Percentiles rank a stretch among this genome's conserved stretches.
Evolutionary conservation across 768 basidiomycete genomes (phyloP).

Genomic region (Rhizopogon vesiculosus): DNA sequence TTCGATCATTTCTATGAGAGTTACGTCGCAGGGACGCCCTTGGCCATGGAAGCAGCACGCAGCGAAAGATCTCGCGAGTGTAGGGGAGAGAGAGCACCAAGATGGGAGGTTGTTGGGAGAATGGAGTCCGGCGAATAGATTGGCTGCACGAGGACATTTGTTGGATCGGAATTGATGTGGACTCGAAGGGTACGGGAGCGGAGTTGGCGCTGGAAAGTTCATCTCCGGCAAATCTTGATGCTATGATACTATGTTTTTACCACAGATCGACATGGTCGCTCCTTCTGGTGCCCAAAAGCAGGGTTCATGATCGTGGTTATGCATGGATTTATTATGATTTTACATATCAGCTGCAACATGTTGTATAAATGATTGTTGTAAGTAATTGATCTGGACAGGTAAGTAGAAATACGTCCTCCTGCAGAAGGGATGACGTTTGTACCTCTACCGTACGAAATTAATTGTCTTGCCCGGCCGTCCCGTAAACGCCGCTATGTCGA

Average conservation of each 20-base stretch:
- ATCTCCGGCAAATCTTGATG: slow-evolving; percentile 40
- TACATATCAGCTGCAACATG: not conserved
- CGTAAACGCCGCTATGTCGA: too few species aligned
- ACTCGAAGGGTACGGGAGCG: slow-evolving; percentile 27
- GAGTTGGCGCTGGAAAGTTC: slow-evolving; percentile 40
- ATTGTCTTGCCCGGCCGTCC: too few species aligned
- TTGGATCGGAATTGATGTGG: slow-evolving; percentile 57
- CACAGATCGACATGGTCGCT: not conserved
- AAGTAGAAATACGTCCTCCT: too few species aligned
- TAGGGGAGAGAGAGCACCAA: slow-evolving; percentile 55
- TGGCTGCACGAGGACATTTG: slow-evolving; percentile 61
- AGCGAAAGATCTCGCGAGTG: slow-evolving; percentile 54
- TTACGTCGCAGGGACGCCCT: slow-evolving; percentile 61
- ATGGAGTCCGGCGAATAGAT: slow-evolving; percentile 63
- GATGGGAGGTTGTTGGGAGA: slow-evolving; percentile 65
- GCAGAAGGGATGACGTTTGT: too few species aligned
- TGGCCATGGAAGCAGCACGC: slow-evolving; percentile 48
- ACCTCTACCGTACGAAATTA: too few species aligned
- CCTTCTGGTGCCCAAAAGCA: too few species aligned
- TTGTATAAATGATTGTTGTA: not conserved
- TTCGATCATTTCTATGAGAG: slow-evolving; percentile 46
- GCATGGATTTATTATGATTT: not conserved
- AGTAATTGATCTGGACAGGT: too few species aligned
- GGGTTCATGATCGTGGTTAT: not conserved
- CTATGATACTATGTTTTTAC: not conserved